Evolutionary conservation across 257 asterid genomes (phyloP), one percentile per base, ranked within the genome.

Genomic region (Nicotiana attenuata): DNA sequence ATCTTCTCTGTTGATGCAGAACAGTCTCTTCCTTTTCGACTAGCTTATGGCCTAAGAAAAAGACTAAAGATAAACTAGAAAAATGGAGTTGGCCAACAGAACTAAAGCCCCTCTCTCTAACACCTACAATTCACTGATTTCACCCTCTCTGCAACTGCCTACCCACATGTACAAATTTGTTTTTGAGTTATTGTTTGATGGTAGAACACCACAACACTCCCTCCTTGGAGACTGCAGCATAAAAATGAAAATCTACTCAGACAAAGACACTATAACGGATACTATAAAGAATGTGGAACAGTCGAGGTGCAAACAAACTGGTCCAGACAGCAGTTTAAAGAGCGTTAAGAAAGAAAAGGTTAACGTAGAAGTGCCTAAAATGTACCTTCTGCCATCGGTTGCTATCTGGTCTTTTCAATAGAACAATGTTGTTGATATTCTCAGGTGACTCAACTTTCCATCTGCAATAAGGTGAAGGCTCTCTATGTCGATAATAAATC

Each of bases 161-260:
- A 96, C 94, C 95, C 95, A 91, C 77, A 96, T 53, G 85, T 90
- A 91, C 89, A 94, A 45, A 79, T 85, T 87, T 65, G 80, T 24
- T 4, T 65, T 80, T 1, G 91, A 57, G 3, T n/a, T 84, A 88
- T 87, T 87, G 31, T 85, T 88, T 26, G 97, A 90, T 75, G 97
- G 95, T 87, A 92, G 79, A 57, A 91, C 88, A 87, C 95, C 90
- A 87, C 99, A 92, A 76, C 98, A 94, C 75, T 96, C 98, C 86
- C 97, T 92, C 87, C 97, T 87, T 68, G 97, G 93, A 16, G 95
- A 90, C 97, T 92, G 91, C 84, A 83, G 16, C 41, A 19, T 20
- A 10, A 64, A 17, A 11, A 19, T 65, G 0, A 19, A 3, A 17
- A 52, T 28, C 31, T 19, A 50, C 61, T 65, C n/a, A n/a, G 53